phyloP scores from a whole-genome alignment of 192 early-diverging fungal genomes.

The Mortierella hygrophila region DNA sequence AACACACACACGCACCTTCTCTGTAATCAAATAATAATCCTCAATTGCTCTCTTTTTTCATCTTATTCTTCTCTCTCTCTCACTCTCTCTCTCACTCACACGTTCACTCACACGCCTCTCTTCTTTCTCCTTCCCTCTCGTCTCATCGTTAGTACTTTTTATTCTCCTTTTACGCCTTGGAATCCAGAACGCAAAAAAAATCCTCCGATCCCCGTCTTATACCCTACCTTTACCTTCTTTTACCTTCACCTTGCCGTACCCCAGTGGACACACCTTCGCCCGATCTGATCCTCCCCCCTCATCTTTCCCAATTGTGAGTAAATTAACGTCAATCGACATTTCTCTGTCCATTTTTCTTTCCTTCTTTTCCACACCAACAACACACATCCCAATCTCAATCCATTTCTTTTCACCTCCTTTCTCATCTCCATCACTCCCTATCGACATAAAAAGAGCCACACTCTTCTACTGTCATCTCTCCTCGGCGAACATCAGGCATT shows the following conservation, averaged over 20 bases:
- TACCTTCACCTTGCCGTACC: neutral
- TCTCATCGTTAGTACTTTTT: neutral
- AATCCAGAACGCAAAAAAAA: constrained; percentile 3
- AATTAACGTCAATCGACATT: neutral
- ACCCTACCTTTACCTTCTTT: neutral
- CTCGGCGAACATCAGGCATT: neutral
- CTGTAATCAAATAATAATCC: neutral
- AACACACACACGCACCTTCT: neutral
- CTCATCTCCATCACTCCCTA: neutral
- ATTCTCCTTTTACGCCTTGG: neutral
- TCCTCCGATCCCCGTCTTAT: neutral
- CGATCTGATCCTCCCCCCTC: neutral
- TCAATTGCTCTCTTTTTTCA: neutral
- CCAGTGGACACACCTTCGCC: neutral
- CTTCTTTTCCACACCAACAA: neutral
- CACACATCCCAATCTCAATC: neutral
- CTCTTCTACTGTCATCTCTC: neutral
- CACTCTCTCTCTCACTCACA: too few relatives aligned
- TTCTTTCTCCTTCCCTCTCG: neutral
- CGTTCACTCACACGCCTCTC: neutral
- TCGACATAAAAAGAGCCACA: neutral
- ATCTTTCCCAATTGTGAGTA: neutral
- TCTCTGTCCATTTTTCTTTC: neutral
- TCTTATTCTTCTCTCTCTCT: neutral
- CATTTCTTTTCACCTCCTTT: neutral